Conservation (phyloP, 495 filamentous ascomycete species). For the Echria macrotheca region DNA sequence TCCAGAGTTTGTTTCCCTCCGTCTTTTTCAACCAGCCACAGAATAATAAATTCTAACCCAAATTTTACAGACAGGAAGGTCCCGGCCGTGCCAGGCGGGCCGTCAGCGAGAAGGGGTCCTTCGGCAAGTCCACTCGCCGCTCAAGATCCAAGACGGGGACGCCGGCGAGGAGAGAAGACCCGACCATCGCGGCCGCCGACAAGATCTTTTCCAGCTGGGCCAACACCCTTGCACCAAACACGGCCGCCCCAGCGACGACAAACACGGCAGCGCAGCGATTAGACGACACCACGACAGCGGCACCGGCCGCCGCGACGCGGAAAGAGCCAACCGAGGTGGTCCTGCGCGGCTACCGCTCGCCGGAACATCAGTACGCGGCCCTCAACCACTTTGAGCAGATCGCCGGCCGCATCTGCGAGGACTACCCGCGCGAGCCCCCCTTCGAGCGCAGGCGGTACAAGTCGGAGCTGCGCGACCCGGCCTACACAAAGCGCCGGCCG, state of each 20-base stretch:
- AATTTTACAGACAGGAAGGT: constrained; percentile 32
- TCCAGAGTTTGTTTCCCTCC: constrained; percentile 40
- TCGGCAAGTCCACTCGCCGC: constrained; percentile 51
- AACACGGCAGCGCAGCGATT: constrained; percentile 16
- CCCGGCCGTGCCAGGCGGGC: constrained; percentile 34
- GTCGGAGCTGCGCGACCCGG: constrained; percentile 60
- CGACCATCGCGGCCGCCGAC: constrained; percentile 49
- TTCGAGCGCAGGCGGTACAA: constrained; percentile 49
- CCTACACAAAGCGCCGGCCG: constrained; percentile 49
- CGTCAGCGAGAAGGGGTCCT: constrained; percentile 47
- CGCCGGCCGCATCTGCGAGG: constrained; percentile 77
- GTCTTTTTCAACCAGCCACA: neutral
- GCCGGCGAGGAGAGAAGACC: constrained; percentile 48
- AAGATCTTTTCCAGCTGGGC: constrained; percentile 41
- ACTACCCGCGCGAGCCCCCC: constrained; percentile 72
- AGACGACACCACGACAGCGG: constrained; percentile 24
- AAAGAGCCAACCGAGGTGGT: constrained; percentile 69
- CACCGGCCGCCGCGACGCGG: constrained; percentile 19
- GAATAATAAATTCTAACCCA: neutral
- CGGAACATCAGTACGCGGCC: constrained; percentile 71
- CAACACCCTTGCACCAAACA: constrained; percentile 24
- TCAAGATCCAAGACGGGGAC: constrained; percentile 48
- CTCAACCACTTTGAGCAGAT: constrained; percentile 80
- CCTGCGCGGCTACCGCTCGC: constrained; percentile 71
- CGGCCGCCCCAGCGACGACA: constrained; percentile 17